Percentiles rank a stretch among this genome's conserved stretches.
phyloP scores from a whole-genome alignment of 2,329 filamentous ascomycete genomes.

The Neurospora sp. region DNA sequence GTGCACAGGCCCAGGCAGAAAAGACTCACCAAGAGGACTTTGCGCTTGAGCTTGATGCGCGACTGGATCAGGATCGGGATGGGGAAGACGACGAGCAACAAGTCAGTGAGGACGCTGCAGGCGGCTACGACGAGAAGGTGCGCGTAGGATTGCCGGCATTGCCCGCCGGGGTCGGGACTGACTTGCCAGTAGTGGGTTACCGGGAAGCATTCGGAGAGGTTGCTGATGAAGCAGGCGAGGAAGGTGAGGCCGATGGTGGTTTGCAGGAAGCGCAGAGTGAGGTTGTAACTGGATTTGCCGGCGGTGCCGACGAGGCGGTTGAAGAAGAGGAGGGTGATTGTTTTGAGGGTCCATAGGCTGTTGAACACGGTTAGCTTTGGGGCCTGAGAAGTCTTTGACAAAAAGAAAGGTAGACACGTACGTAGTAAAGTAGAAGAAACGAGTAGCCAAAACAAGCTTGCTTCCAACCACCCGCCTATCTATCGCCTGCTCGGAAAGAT shows the following conservation, averaged over 20 bases:
- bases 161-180: conserved; percentile 68
- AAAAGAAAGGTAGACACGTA: conserved; percentile 24
- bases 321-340: conserved; percentile 83
- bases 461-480: conserved; percentile 61
- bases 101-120: conserved; percentile 78
- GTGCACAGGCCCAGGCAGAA: conserved; percentile 76
- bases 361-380: background rate
- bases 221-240: conserved; percentile 66
- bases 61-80: conserved; percentile 78
- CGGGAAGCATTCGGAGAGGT: conserved; percentile 74
- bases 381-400: background rate
- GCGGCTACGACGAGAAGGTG: conserved; percentile 79
- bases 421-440: conserved; percentile 83
- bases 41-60: conserved; percentile 6
- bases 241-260: conserved; percentile 69
- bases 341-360: conserved; percentile 87
- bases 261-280: conserved; percentile 61
- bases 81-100: conserved; percentile 79
- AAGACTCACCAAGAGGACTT: conserved; percentile 50
- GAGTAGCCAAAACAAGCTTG: conserved; percentile 66
- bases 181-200: conserved; percentile 71
- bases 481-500: conserved; percentile 43
- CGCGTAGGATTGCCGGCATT: conserved; percentile 76
- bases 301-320: conserved; percentile 67
- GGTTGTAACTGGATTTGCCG: conserved; percentile 67